Base-by-base conservation (phyloP, 169 alveolate genomes). In the Eimeria tenella region DNA sequence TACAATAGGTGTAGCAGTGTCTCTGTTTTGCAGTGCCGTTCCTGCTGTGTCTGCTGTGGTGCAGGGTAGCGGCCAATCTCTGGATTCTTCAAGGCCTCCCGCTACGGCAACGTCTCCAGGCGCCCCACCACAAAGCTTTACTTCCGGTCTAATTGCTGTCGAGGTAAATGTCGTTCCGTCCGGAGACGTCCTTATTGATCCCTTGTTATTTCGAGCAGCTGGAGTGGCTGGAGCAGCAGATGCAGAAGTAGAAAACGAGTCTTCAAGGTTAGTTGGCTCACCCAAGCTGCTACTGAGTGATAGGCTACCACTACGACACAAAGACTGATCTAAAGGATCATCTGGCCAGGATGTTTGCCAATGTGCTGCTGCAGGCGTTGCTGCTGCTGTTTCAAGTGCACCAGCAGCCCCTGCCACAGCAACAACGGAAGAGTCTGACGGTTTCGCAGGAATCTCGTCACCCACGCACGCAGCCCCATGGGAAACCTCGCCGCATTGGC, bases 341-440 rank as follows among this genome's bases (percentile, higher is more conserved):
- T 81, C 89, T 81, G 89, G 23, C 89, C 73, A 81, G 89, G 52
- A 81, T n/a, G 23, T 11, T 5, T 75, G 68, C 86, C 86, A 75
- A 31, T 17, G 19, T 10, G 11, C 2, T 58, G 68, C 68, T 0
- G 68, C 68, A 11, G 68, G 21, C 2, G 77, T n/a, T 68, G 71
- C 73, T 81, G 9, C 73, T n/a, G 86, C 21, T 75, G 86, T 9
- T 75, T 65, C 68, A 6, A 62, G 15, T 75, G 86, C 63, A 75
- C 23, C 5, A 53, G 89, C 58, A 9, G 53, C 21, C 6, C 58
- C 73, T 53, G 55, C 89, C 8, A 71, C 55, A 55, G 74, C 70
- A 53, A 6, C 89, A 0, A 55, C 89, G 52, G 89, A 81, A 55
- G 89, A 81, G 65, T 42, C n/a, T 3, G 31, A 50, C 13, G 68